A percentile compares a stretch with the other conserved stretches of the same genome.
phyloP scores from a whole-genome alignment of 75 land plant genomes.

The Pinus tabuliformis region DNA sequence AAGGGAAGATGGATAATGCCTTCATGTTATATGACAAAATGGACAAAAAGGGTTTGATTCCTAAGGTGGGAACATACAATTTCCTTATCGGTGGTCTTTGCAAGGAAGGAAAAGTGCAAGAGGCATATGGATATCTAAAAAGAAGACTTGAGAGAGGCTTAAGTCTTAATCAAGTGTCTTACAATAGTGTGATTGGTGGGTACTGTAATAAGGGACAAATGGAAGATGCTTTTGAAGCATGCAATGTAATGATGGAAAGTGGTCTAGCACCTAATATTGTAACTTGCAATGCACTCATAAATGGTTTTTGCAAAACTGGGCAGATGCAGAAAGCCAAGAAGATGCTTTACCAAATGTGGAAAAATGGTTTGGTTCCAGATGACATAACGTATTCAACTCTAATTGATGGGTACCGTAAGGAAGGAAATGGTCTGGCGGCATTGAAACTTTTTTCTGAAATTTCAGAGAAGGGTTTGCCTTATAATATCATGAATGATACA shows the following conservation, averaged over 20 bases:
- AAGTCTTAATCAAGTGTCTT: conserved; percentile 55
- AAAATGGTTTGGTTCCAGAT: conserved; percentile 62
- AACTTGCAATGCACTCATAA: conserved; percentile 64
- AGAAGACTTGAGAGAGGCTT: conserved; percentile 53
- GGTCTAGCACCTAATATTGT: conserved; percentile 59
- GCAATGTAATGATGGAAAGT: conserved; percentile 57
- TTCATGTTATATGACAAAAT: conserved; percentile 38
- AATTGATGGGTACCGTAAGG: conserved; percentile 61
- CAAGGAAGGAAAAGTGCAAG: conserved; percentile 39
- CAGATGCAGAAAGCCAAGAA: conserved; percentile 57
- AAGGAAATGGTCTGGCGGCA: conserved; percentile 37
- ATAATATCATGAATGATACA: conserved; percentile 17
- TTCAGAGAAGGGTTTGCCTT: conserved; percentile 37
- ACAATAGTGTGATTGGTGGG: conserved; percentile 68
- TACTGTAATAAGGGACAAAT: conserved; percentile 49
- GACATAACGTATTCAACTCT: conserved; percentile 63
- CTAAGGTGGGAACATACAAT: conserved; percentile 49
- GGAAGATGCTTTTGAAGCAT: conserved; percentile 58
- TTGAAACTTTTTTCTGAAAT: conserved; percentile 42
- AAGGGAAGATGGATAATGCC: conserved; percentile 36
- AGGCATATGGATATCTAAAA: conserved; percentile 41
- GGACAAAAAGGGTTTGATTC: conserved; percentile 26
- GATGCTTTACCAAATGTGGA: conserved; percentile 61
- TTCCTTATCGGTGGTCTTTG: conserved; percentile 41
- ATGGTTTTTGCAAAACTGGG: conserved; percentile 57